Percentiles rank a stretch among this genome's conserved stretches.
These are phyloP conservation scores for Fusarium paranaense DNA, from an alignment of 2,329 filamentous ascomycete species.

Conservation along the genomic window DNA sequence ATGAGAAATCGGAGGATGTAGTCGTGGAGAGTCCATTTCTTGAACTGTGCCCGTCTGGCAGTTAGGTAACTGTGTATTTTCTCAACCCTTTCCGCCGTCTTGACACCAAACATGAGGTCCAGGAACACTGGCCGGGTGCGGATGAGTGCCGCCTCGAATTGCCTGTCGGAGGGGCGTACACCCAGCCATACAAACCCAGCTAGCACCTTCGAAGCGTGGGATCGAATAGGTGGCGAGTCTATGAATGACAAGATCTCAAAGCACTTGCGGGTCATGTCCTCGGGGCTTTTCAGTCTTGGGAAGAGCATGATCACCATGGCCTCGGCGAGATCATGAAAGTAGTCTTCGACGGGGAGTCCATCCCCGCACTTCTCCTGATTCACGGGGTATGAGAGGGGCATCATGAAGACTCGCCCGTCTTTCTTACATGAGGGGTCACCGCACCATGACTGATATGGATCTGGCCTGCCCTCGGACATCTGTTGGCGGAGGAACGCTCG, in stretches of 20 bases:
- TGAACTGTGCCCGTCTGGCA: not conserved
- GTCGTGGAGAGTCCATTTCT: constrained; percentile 21
- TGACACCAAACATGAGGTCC: constrained; percentile 34
- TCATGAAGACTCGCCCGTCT: constrained; percentile 16
- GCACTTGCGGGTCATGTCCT: constrained; percentile 20
- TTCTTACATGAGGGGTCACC: constrained; percentile 22
- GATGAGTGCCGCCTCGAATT: constrained; percentile 17
- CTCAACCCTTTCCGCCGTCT: not conserved
- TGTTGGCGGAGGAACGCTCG: constrained; percentile 32
- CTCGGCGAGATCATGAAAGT: constrained; percentile 35
- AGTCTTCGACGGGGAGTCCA: constrained; percentile 17
- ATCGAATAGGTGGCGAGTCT: constrained; percentile 41
- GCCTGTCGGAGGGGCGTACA: not conserved
- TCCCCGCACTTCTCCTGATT: constrained; percentile 14
- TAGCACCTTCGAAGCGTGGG: not conserved
- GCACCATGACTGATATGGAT: constrained; percentile 31
- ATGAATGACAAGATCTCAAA: constrained; percentile 38
- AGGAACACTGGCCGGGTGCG: constrained; percentile 19
- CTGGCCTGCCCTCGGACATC: constrained; percentile 33
- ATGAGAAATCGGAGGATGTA: constrained; percentile 42
- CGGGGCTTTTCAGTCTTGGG: constrained; percentile 5
- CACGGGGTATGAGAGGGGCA: constrained; percentile 10
- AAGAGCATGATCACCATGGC: constrained; percentile 26
- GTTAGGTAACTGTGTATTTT: constrained; percentile 26
- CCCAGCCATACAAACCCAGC: not conserved